phyloP scores from a whole-genome alignment of 192 early-diverging fungal species.

The Podila epicladia region DNA sequence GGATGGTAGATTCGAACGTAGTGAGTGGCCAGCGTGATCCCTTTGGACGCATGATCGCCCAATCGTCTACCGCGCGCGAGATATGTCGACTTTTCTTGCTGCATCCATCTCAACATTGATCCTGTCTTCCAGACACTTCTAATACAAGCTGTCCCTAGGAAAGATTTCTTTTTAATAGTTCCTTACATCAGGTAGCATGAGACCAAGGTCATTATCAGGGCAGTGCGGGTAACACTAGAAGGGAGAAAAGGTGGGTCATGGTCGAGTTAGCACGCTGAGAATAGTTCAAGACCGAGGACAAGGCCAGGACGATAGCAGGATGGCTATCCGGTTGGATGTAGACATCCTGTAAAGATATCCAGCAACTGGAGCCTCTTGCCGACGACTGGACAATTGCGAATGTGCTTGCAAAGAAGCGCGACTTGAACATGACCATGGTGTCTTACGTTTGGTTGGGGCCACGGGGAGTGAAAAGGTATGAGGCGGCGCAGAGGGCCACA shows the following conservation, averaged over 20 bases:
- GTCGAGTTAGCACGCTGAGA: background rate
- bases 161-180: background rate
- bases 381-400: background rate
- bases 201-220: conserved; percentile 64
- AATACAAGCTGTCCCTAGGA: background rate
- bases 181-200: conserved; percentile 74
- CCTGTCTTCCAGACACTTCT: background rate
- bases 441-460: conserved; percentile 71
- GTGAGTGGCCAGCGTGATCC: background rate
- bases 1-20: too few relatives aligned
- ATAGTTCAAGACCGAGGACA: background rate
- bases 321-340: too few relatives aligned
- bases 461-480: conserved; percentile 63
- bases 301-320: too few relatives aligned
- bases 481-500: conserved; percentile 52
- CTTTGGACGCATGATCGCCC: too few relatives aligned
- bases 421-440: background rate
- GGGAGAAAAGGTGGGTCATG: background rate
- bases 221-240: conserved; percentile 63
- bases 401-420: background rate
- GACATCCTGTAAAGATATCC: too few relatives aligned
- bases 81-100: too few relatives aligned
- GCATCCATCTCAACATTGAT: too few relatives aligned
- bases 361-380: too few relatives aligned
- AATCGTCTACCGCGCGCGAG: too few relatives aligned